Evolutionary conservation across 2,329 filamentous ascomycete genomes (phyloP), one percentile per base, ranked within the genome.

Genomic region (Fusarium heterosporum): DNA sequence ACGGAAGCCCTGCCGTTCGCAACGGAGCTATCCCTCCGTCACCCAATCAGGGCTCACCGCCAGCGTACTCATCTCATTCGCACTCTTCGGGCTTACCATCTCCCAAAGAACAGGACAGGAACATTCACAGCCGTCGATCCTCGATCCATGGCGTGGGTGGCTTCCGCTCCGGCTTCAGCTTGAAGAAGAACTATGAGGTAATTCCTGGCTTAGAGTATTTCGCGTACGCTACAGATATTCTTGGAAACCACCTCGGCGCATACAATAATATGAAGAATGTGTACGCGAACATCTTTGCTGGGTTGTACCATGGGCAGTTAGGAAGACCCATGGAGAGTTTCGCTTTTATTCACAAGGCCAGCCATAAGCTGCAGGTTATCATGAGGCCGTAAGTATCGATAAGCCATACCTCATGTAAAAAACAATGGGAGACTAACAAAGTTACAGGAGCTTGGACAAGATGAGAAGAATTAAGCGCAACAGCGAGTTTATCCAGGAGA

Each of bases 161-260:
- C 13, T 55, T 68, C 41, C 74, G 77, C 19, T 54, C 67, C 11
- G 76, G 76, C 6, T 73, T 71, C 13, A 75, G 69, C 19, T 53
- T 79, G 29, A 79, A 79, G 64, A 80, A 80, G 70, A 97, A 97
- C 74, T 84, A 96, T 49, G 93, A 98, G 72, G 85, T 91, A 8
- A 91, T 97, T 62, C 95, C 96, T 1, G 96, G 96, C 0, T 81
- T 98, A 58, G 91, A 93, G 29, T 97, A 97, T 75, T 97, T 94
- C 76, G 91, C 92, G 2, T 89, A 92, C 63, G 95, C 93, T 3
- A 90, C 90, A 1, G 91, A 96, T 63, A 97, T 98, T 36, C 81
- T 98, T 16, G 93, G 93, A 7, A 91, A 91, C 59, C 89, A 96
- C 49, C 84, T 89, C 34, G 94, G 92, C 13, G 91, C 91, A 1